Evolutionary conservation across 225 moss, liverwort and hornwort species (phyloP), one percentile per base, ranked within the genome.

Genomic region (Physcomitrium patens): DNA sequence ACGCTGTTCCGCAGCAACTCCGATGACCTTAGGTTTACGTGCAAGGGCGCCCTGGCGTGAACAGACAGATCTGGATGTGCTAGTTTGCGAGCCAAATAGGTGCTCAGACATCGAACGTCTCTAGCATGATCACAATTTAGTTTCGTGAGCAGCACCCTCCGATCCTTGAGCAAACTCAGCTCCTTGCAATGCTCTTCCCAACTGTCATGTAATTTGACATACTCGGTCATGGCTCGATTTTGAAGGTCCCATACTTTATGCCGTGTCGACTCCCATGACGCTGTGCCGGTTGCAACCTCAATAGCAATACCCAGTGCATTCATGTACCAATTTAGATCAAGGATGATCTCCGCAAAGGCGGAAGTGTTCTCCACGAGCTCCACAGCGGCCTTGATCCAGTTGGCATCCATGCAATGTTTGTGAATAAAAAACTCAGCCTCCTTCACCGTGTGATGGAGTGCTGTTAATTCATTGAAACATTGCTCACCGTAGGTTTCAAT

Each of bases 341-440:
- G 67, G 49, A 84, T 84, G 27, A 81, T 67, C 74, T 81, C 84
- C 14, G 81, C 78, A 58, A 80, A 84, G 8, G 50, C 81, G 52
- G 70, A 75, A 41, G 77, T 84, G 44, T 84, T 84, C 77, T 84
- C 84, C 27, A 80, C 77, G 4, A 84, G 78, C 70, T 84, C 84
- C 43, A 81, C 78, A 53, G 84, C 84, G 18, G 81, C 77, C 81
- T 27, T 61, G 12, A 84, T 54, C 84, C 84, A 84, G 2, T 62
- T 56, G 18, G 65, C 51, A 20, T 65, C 50, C 31, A 53, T 15
- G 47, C 86, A 78, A 61, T 84, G 84, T 59, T 75, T 84, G 52
- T 80, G 66, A 23, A 81, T 78, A 49, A 84, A 77, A 52, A 77
- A 77, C 12, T 84, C 74, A 3, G 77, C 71, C 44, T 81, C 84